Base-by-base conservation (phyloP, 768 basidiomycete species). In the Megacollybia marginata region DNA sequence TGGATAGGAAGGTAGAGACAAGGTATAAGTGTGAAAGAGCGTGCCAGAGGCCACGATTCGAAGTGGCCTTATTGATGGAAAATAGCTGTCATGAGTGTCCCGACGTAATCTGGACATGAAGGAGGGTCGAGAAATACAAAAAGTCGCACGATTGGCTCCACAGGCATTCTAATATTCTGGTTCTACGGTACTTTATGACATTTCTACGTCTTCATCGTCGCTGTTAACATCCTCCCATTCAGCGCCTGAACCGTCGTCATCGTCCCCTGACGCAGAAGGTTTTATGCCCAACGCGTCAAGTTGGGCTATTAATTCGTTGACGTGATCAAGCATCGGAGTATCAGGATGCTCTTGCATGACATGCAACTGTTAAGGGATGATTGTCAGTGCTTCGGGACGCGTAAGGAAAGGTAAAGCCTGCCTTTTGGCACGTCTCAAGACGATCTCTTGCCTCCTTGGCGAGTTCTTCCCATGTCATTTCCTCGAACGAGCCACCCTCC, bases 1-100 rank as follows among this genome's bases (percentile, higher is more conserved):
- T 1, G 87, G 86, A 51, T 85, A 77, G 12, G 71, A 61, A 18
- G 80, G 78, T 4, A 92, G 57, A 35, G 71, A 70, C 45, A 92
- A 75, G 0, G 80, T 83, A 62, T 90, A 82, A 5, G 86, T 88
- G 42, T 86, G 65, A 61, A 92, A 92, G 36, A 92, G 75, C 9
- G 89, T 87, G 12, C 89, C 89, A 11, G 83, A 82, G 2, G 86
- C 85, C 36, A 92, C 76, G 20, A 92, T 79, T 42, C 88, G 83
- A 15, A 88, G 71, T n/a, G 78, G 71, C 57, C 62, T 69, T 45
- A 62, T 48, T 60, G 15, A 13, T 40, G 38, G 38, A 47, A 48
- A 38, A 49, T 45, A 42, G 48, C 51, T 34, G n/a, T 62, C 58
- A 35, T 64, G 69, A 48, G 58, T 61, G 42, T 74, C 73, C 54